phyloP scores from a whole-genome alignment of 2,329 filamentous ascomycete genomes.

The Fusarium odoratissimum region DNA sequence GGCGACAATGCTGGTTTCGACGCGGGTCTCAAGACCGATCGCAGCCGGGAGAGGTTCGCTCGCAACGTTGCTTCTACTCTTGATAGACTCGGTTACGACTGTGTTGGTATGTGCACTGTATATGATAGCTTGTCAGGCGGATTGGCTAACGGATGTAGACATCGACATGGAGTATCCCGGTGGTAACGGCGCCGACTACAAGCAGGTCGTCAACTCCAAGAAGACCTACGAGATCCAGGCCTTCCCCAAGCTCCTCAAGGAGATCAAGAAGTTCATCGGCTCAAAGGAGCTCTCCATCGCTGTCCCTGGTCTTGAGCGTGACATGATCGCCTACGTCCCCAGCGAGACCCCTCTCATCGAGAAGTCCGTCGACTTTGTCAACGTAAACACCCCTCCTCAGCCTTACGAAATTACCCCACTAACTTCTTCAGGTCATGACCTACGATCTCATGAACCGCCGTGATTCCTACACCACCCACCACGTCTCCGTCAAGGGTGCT shows the following conservation, averaged over 20 bases:
- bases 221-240: constrained; percentile 70
- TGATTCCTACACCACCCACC: constrained; percentile 73
- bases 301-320: constrained; percentile 69
- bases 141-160: constrained; percentile 52
- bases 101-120: constrained; percentile 58
- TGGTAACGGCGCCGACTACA: constrained; percentile 78
- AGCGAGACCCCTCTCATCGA: constrained; percentile 69
- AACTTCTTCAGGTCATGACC: constrained; percentile 65
- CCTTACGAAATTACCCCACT: fast-evolving
- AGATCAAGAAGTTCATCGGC: constrained; percentile 68
- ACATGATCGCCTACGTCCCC: constrained; percentile 75
- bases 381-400: constrained; percentile 49
- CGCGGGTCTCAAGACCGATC: constrained; percentile 58
- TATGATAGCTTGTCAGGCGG: fast-evolving
- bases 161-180: constrained; percentile 74
- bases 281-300: constrained; percentile 73
- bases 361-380: constrained; percentile 72
- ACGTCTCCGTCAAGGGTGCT: constrained; percentile 68
- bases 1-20: constrained; percentile 69
- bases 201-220: constrained; percentile 66
- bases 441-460: constrained; percentile 81
- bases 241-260: constrained; percentile 70
- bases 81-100: constrained; percentile 67
- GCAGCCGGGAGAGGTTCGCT: constrained; percentile 64
- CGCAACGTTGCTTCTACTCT: constrained; percentile 67